These are phyloP conservation scores for Tolypocladium nubicola DNA, from an alignment of 2,329 filamentous ascomycete species.

Conservation along the genomic window DNA sequence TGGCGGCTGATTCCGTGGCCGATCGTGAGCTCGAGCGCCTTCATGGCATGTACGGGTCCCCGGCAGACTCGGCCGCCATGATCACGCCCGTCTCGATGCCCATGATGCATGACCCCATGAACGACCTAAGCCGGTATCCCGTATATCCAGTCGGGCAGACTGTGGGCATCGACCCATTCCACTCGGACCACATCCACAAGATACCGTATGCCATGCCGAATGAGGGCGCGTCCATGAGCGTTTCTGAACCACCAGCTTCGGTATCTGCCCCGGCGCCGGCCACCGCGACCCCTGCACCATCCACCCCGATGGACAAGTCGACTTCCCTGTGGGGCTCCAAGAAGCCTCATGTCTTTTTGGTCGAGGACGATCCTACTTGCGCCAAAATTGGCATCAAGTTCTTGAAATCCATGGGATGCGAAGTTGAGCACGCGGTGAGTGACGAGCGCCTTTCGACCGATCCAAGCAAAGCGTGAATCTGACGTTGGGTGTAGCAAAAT, in stretches of 20 bases:
- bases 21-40: slow-evolving; percentile 46
- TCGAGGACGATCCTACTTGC: slow-evolving; percentile 69
- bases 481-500: slow-evolving; percentile 36
- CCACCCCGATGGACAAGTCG: slow-evolving; percentile 26
- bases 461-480: slow-evolving; percentile 9
- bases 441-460: background rate
- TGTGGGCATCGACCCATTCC: slow-evolving; percentile 89
- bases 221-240: slow-evolving; percentile 27
- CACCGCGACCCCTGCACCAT: slow-evolving; percentile 9
- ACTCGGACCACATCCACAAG: slow-evolving; percentile 87
- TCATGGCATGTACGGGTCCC: slow-evolving; percentile 42
- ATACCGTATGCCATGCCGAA: slow-evolving; percentile 75
- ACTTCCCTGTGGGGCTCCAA: slow-evolving; percentile 41
- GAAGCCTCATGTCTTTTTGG: slow-evolving; percentile 74
- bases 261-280: slow-evolving; percentile 8
- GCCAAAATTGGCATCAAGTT: slow-evolving; percentile 60
- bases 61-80: slow-evolving; percentile 39
- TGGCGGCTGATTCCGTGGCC: slow-evolving; percentile 39
- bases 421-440: slow-evolving; percentile 56
- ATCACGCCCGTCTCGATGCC: slow-evolving; percentile 31
- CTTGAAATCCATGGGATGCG: slow-evolving; percentile 52
- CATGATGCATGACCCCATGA: slow-evolving; percentile 43
- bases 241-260: slow-evolving; percentile 25
- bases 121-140: slow-evolving; percentile 47
- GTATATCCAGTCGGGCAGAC: slow-evolving; percentile 88